A percentile compares a stretch with the other conserved stretches of the same genome.
These are phyloP conservation scores for Mortierella polycephala DNA, from an alignment of 371 early-diverging fungal species.

Conservation along the genomic window DNA sequence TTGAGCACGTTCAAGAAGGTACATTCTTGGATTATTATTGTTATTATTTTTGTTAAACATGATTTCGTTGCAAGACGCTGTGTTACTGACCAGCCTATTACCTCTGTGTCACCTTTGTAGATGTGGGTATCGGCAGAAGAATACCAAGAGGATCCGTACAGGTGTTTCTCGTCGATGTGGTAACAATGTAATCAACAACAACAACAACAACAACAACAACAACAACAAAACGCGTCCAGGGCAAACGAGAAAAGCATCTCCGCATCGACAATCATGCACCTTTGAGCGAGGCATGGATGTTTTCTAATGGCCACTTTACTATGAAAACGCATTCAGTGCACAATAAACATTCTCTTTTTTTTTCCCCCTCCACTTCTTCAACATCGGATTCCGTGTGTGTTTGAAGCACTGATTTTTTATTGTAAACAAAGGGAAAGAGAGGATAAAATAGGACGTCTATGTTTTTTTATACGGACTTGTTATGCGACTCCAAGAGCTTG, in stretches of 20 bases:
- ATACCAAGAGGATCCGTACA: slow-evolving; percentile 53
- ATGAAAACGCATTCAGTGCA: neutral
- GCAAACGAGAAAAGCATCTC: no score
- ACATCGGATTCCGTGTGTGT: no score
- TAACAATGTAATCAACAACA: slow-evolving; percentile 2
- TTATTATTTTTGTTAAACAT: neutral
- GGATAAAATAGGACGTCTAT: neutral
- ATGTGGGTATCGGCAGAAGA: slow-evolving; percentile 57
- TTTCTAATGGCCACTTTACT: no score
- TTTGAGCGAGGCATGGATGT: no score
- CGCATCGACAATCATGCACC: no score
- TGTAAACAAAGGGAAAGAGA: slow-evolving; percentile 1
- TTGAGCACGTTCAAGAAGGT: slow-evolving; percentile 65
- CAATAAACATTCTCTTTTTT: slow-evolving; percentile 5
- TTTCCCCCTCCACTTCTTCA: neutral
- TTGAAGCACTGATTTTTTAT: slow-evolving; percentile 12
- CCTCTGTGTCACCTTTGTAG: slow-evolving; percentile 14
- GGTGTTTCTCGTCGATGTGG: slow-evolving; percentile 56
- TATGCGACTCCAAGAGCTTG: slow-evolving; percentile 28
- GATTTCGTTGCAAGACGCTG: no score
- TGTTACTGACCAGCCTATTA: slow-evolving; percentile 32
- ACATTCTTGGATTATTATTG: neutral
- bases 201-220: neutral
- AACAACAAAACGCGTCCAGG: neutral
- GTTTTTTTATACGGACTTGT: slow-evolving; percentile 11